Evolutionary conservation across 352 stramenopile genomes (phyloP), one percentile per base, ranked within the genome.

Genomic region (Pythium aphanidermatum): DNA sequence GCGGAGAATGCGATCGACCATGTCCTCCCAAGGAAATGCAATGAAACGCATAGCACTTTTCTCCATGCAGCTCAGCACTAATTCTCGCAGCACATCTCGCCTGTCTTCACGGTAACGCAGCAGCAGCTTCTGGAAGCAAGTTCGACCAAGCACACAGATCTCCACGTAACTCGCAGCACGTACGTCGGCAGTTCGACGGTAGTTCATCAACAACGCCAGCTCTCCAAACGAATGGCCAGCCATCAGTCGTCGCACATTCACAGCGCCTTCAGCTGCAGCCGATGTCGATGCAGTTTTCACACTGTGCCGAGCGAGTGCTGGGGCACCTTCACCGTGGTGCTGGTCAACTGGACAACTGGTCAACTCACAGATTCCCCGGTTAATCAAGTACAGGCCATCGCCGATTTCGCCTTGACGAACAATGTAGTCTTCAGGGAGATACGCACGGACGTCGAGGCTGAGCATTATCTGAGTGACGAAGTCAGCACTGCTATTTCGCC

Each of bases 401-500:
- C 64, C 60, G 12, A 67, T 51, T 28, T 70, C 60, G n/a, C 60
- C 64, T 19, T 59, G 55, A 24, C 57, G 51, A 16, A 75, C 47
- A 20, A 75, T 58, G 48, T 68, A 75, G 27, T 75, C 65, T 24
- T 75, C 64, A 1, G 65, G 65, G 23, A 71, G 53, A 35, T 74
- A 74, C 5, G 60, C 51, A 2, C 60, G 41, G 14, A 65, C 60
- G 34, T 60, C 48, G 6, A 74, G 28, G 13, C 42, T 59, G 7
- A 60, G 24, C 35, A 69, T 48, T 30, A 72, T 59, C 24, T 67
- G 58, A 12, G 65, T 67, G 16, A 75, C 51, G 28, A 75, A 62
- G 31, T 72, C 60, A 7, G 58, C 36, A 3, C 45, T 56, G 25
- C 58, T 66, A 28, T 67, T 49, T 25, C 54, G 41, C 52, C 65